These are phyloP conservation scores for Kodamaea laetipori DNA, from an alignment of 805 yeast species.

Conservation along the genomic window DNA sequence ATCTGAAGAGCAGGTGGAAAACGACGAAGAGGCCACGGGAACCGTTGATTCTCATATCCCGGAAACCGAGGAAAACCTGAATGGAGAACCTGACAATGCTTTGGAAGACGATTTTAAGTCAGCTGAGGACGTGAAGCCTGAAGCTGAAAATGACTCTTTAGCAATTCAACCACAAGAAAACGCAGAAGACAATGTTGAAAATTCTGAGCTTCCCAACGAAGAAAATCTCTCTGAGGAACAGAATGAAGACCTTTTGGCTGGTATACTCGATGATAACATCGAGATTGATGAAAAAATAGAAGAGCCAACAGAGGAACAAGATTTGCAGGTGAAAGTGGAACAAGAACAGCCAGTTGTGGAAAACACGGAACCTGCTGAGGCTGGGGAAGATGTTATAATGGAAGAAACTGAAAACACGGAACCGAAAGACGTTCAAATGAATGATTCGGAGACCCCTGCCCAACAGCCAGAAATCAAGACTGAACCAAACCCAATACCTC, in stretches of 20 bases:
- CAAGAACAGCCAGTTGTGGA: not conserved
- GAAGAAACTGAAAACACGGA: not conserved
- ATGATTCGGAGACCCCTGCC: not conserved
- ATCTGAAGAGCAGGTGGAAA: slow-evolving; percentile 19
- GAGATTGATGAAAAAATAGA: slow-evolving; percentile 10
- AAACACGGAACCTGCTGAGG: not conserved
- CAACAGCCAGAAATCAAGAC: not conserved
- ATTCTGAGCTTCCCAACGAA: not conserved
- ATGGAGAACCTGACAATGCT: too few relatives aligned
- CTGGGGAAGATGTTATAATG: not conserved
- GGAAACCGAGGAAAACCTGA: too few relatives aligned
- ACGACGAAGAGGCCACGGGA: not conserved
- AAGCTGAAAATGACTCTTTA: slow-evolving; percentile 11
- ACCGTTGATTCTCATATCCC: too few relatives aligned
- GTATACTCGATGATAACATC: slow-evolving; percentile 3
- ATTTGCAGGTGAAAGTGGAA: slow-evolving; percentile 11
- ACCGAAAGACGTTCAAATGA: not conserved
- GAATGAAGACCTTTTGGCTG: slow-evolving; percentile 6
- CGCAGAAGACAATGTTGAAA: slow-evolving; percentile 2
- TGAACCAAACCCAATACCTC: not conserved
- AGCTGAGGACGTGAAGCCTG: slow-evolving; percentile 2
- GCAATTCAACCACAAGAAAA: not conserved
- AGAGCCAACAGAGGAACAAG: slow-evolving; percentile 21
- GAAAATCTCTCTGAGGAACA: slow-evolving; percentile 1
- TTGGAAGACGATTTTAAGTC: not conserved